phyloP scores from a whole-genome alignment of 352 stramenopile genomes.

The Globisporangium yorkense region DNA sequence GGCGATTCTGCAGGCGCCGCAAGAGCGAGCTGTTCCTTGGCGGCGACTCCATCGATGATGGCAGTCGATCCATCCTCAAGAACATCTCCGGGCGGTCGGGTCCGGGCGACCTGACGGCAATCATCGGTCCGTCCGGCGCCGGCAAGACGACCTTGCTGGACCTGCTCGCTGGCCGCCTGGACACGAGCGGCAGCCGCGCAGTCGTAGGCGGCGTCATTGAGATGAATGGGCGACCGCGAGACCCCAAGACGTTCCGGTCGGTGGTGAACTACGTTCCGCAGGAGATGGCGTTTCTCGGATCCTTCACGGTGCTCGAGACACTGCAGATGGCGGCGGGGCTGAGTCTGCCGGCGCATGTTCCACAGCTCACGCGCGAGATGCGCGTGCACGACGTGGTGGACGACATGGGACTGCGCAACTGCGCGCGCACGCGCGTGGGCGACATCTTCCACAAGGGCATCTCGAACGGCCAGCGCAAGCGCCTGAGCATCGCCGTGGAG shows the following conservation, averaged over 20 bases:
- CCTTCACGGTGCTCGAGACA: slow-evolving; percentile 64
- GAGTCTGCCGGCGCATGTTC: slow-evolving; percentile 35
- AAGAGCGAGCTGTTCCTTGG: background rate
- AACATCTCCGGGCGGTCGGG: slow-evolving; percentile 30
- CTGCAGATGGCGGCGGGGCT: slow-evolving; percentile 54
- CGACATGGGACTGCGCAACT: slow-evolving; percentile 55
- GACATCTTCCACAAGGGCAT: slow-evolving; percentile 86
- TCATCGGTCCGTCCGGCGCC: slow-evolving; percentile 30
- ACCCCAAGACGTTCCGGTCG: slow-evolving; percentile 29
- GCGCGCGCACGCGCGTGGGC: slow-evolving; percentile 57
- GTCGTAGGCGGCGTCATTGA: slow-evolving; percentile 41
- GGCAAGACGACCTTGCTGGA: slow-evolving; percentile 40
- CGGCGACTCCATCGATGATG: slow-evolving; percentile 1
- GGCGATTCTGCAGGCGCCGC: background rate
- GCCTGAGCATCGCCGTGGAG: slow-evolving; percentile 91
- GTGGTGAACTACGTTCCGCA: slow-evolving; percentile 64
- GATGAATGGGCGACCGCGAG: slow-evolving; percentile 39
- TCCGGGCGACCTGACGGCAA: slow-evolving; percentile 30
- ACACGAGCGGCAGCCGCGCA: slow-evolving; percentile 12
- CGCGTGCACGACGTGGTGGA: slow-evolving; percentile 64
- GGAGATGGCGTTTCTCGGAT: slow-evolving; percentile 54
- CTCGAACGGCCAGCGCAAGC: slow-evolving; percentile 85
- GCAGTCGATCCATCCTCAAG: slow-evolving; percentile 22
- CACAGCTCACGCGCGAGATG: slow-evolving; percentile 33
- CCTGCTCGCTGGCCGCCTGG: slow-evolving; percentile 42